A percentile compares a stretch with the other conserved stretches of the same genome.
Evolutionary conservation across 257 asterid genomes (phyloP).

Genomic region (Voacanga thouarsii): DNA sequence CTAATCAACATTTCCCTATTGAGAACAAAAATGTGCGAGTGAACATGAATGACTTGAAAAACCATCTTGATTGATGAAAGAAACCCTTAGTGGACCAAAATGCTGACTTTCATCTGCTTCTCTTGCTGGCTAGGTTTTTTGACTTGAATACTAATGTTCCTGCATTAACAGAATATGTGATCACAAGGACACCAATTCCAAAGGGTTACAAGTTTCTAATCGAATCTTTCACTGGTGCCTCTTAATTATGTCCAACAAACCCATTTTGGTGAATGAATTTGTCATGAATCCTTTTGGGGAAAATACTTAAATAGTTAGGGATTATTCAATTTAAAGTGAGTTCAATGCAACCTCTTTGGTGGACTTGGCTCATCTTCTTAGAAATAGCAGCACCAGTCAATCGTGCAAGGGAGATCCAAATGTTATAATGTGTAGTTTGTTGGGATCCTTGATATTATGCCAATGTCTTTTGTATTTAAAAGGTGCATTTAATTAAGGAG

Average conservation of each 20-base stretch:
- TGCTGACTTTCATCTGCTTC: slow-evolving; percentile 88
- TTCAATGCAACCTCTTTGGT: neutral
- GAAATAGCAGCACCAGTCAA: neutral
- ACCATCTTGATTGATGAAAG: slow-evolving; percentile 71
- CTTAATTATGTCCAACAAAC: no score
- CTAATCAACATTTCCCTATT: slow-evolving; percentile 68
- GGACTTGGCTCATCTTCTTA: neutral
- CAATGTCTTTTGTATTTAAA: slow-evolving; percentile 12
- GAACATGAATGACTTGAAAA: slow-evolving; percentile 61
- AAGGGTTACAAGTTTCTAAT: no score
- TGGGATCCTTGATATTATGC: neutral
- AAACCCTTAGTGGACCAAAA: slow-evolving; percentile 69
- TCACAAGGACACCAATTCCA: slow-evolving; percentile 50
- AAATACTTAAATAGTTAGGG: neutral
- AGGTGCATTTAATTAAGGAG: neutral
- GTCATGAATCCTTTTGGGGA: neutral
- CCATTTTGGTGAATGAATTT: slow-evolving; percentile 17
- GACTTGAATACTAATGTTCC: slow-evolving; percentile 84
- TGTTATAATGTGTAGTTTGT: neutral
- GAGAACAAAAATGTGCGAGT: slow-evolving; percentile 68
- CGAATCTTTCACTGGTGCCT: no score
- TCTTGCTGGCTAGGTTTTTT: slow-evolving; percentile 60
- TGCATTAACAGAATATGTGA: slow-evolving; percentile 70
- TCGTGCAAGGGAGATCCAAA: neutral
- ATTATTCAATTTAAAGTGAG: slow-evolving; percentile 1